Evolutionary conservation across 768 basidiomycete species (phyloP).

Genomic region (Suillus clintonianus): DNA sequence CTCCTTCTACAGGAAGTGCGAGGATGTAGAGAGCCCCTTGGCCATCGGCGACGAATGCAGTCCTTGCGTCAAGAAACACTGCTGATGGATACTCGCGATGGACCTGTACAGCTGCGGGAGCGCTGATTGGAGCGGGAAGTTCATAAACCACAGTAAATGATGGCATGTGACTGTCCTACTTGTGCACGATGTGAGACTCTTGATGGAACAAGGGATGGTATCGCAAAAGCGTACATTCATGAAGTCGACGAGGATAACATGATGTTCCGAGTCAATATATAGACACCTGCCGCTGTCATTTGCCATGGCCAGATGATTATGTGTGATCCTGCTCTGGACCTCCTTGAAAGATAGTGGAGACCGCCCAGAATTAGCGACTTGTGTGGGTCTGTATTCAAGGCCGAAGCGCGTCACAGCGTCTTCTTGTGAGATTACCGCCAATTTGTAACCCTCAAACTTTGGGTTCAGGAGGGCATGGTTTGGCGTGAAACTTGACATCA

Average conservation of each 20-base stretch:
- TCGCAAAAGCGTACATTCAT: constrained; percentile 50
- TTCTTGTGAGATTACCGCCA: constrained; percentile 64
- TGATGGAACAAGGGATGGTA: not conserved
- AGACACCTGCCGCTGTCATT: constrained; percentile 47
- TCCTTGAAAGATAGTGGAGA: constrained; percentile 75
- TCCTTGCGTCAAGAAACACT: constrained; percentile 50
- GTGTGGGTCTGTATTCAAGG: constrained; percentile 48
- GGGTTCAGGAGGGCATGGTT: constrained; percentile 67
- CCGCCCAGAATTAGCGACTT: constrained; percentile 57
- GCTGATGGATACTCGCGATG: constrained; percentile 79
- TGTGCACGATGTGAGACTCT: constrained; percentile 17
- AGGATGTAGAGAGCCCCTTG: constrained; percentile 67
- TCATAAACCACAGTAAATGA: constrained; percentile 59
- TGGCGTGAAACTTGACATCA: constrained; percentile 43
- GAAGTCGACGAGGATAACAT: constrained; percentile 60
- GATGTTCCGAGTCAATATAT: constrained; percentile 68
- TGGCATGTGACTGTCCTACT: constrained; percentile 55
- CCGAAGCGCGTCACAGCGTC: constrained; percentile 50
- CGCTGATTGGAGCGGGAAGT: constrained; percentile 54
- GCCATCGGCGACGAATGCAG: constrained; percentile 68
- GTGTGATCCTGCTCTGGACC: constrained; percentile 79
- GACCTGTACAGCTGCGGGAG: constrained; percentile 37
- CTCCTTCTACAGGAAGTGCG: constrained; percentile 38
- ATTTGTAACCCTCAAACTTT: constrained; percentile 84
- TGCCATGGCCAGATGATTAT: constrained; percentile 73